phyloP scores from a whole-genome alignment of 192 early-diverging fungal species.

The Podila epicladia region DNA sequence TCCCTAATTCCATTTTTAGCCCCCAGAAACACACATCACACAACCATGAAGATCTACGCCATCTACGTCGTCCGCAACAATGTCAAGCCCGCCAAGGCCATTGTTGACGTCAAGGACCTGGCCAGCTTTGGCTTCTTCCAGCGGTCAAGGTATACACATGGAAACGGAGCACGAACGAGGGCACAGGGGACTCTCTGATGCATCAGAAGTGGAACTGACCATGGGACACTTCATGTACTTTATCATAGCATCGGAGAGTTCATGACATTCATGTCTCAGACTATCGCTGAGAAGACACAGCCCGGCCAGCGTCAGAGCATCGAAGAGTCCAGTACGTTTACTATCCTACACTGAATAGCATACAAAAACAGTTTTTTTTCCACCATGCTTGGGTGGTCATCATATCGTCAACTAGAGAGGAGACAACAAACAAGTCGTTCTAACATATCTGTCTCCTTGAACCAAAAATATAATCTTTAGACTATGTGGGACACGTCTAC shows the following conservation, averaged over 20 bases:
- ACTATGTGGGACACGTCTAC: slow-evolving; percentile 86
- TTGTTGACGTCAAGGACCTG: slow-evolving; percentile 78
- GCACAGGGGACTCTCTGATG: not conserved
- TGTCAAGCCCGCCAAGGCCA: slow-evolving; percentile 56
- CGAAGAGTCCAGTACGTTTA: slow-evolving; percentile 74
- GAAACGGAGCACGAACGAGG: not conserved
- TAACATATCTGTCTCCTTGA: not conserved
- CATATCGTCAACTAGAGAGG: not conserved
- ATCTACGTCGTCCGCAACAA: slow-evolving; percentile 58
- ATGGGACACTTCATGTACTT: slow-evolving; percentile 3
- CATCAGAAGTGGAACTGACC: slow-evolving; percentile 3
- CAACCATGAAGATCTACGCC: slow-evolving; percentile 63
- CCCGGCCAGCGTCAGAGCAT: slow-evolving; percentile 85
- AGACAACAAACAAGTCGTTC: too few species aligned
- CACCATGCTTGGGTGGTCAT: too few species aligned
- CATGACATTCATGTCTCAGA: slow-evolving; percentile 85
- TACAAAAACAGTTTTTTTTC: not conserved
- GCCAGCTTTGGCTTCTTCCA: slow-evolving; percentile 88
- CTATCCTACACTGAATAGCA: too few species aligned
- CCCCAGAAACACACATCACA: not conserved
- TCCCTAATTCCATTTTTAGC: not conserved
- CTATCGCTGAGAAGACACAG: slow-evolving; percentile 85
- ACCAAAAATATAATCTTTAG: slow-evolving; percentile 48
- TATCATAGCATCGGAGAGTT: slow-evolving; percentile 81
- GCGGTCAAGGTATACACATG: slow-evolving; percentile 70